phyloP scores from a whole-genome alignment of 805 yeast genomes.

The Pichia rugopelliculosa region DNA sequence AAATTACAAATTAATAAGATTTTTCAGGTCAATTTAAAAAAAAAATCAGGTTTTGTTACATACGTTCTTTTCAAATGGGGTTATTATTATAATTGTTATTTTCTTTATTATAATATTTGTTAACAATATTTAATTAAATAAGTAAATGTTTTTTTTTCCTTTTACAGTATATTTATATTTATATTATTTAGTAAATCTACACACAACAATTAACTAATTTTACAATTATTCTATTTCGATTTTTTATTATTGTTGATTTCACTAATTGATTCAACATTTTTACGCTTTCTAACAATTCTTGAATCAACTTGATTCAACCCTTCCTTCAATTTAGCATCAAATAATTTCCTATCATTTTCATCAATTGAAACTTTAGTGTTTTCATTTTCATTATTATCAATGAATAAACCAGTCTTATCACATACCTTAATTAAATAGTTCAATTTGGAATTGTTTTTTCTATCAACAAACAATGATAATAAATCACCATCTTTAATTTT shows the following conservation, averaged over 20 bases:
- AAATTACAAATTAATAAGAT: neutral
- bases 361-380: constrained; percentile 1
- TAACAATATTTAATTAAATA: neutral
- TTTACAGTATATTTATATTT: neutral
- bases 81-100: neutral
- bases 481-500: constrained; percentile 59
- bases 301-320: constrained; percentile 5
- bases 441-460: constrained; percentile 40
- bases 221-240: neutral
- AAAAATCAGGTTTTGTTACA: neutral
- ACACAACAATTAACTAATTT: neutral
- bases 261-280: constrained; percentile 2
- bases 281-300: constrained; percentile 1
- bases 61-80: neutral
- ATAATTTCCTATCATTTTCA: constrained; percentile 4
- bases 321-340: constrained; percentile 3
- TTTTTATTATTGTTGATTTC: neutral
- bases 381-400: constrained; percentile 22
- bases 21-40: neutral
- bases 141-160: neutral
- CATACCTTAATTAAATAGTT: constrained; percentile 46
- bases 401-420: constrained; percentile 58
- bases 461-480: constrained; percentile 60
- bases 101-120: neutral
- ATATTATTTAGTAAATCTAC: neutral